Conservation (phyloP, 345 rosid species). For the Aurinia saxatilis region DNA sequence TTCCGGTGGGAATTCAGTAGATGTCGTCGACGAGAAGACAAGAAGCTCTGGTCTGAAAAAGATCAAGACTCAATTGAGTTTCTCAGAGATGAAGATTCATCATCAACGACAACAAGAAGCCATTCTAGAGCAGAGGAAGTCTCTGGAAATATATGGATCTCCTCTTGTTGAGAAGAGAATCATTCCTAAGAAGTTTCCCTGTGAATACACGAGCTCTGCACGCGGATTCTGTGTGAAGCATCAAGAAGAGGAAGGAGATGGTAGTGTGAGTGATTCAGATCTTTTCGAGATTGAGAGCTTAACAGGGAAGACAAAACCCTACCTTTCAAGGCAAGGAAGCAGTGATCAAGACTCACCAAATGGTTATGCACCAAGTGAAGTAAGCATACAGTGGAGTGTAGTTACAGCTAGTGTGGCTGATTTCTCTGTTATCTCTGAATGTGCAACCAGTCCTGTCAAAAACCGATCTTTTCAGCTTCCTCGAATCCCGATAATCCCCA, state of each 20-base stretch:
- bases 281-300: constrained; percentile 81
- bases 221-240: constrained; percentile 14
- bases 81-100: constrained; percentile 28
- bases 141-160: constrained; percentile 60
- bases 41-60: constrained; percentile 17
- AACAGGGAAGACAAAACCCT: constrained; percentile 53
- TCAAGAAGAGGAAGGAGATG: constrained; percentile 30
- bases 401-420: constrained; percentile 81
- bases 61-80: constrained; percentile 18
- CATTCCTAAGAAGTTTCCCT: constrained; percentile 45
- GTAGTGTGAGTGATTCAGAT: constrained; percentile 64
- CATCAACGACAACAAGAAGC: constrained; percentile 15
- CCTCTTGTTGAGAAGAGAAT: constrained; percentile 34
- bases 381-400: constrained; percentile 85
- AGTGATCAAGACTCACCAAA: constrained; percentile 46
- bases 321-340: constrained; percentile 50
- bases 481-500: constrained; percentile 11
- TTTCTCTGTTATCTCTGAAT: constrained; percentile 55
- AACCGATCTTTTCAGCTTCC: constrained; percentile 29
- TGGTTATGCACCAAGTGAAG: constrained; percentile 81
- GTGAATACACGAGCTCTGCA: constrained; percentile 32
- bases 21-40: constrained; percentile 37
- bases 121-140: constrained; percentile 34
- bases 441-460: constrained; percentile 35
- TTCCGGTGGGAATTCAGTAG: constrained; percentile 46